Evolutionary conservation across 352 stramenopile genomes (phyloP), one percentile per base, ranked within the genome.

Genomic region (Globisporangium acanthophoron): DNA sequence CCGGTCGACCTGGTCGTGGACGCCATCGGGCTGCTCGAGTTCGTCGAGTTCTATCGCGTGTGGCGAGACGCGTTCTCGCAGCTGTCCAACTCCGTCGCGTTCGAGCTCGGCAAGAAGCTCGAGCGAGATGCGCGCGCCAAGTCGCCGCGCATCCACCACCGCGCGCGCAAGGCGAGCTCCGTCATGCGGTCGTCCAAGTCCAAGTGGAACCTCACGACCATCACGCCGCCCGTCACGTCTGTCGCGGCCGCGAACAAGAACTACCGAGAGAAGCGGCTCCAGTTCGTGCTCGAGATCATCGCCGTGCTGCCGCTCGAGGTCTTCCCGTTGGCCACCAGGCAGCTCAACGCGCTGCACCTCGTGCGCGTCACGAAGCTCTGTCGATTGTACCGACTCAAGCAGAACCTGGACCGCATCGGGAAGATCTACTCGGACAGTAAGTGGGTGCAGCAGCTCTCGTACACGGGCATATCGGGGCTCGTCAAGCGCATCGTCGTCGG

Each of bases 361-460:
- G 65, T 80, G 18, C 77, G 83, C 0, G 21, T 89, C 20, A 71
- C 69, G 3, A 93, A 93, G 50, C 51, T 93, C 0, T 77, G 75
- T 13, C 78, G 79, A 0, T n/a, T 82, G 16, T 79, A 84, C 49
- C 70, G 76, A 18, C 35, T 90, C 13, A 47, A 27, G 1, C 51
- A 62, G 0, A 79, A 67, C n/a, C 33, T 90, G 3, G 59, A 65
- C 15, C 70, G 71, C 13, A 52, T 91, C 21, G 59, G 62, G 1
- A 73, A 61, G 1, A 80, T 89, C 49, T 86, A 88, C 44, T 80
- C 77, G 9, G 67, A 80, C 12, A 69, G 65, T 0, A 43, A 24
- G 0, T 80, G 69, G 64, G 59, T 90, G 0, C 73, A 85, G 47
- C 66, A 73, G 7, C 43, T 88, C 11, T 87, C 78, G 0, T 78